Conservation (phyloP, 2,329 filamentous ascomycete species). For the Hymenoscyphus repandus region DNA sequence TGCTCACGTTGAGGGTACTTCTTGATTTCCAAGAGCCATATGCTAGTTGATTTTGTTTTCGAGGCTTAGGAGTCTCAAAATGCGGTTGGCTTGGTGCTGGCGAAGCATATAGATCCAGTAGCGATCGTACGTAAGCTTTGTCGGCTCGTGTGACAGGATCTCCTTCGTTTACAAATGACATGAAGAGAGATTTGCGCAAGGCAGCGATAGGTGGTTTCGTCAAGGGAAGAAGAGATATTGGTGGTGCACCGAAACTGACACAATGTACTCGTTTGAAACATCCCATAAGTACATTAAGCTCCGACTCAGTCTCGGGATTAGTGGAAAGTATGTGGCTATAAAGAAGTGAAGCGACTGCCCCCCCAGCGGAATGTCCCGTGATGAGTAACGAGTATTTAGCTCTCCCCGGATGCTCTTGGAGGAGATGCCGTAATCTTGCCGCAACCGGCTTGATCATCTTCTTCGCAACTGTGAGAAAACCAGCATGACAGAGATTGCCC, state of each 20-base stretch:
- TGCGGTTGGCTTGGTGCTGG: conserved; percentile 35
- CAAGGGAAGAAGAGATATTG: conserved; percentile 67
- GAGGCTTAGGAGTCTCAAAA: neutral
- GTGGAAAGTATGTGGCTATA: conserved; percentile 75
- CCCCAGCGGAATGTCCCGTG: conserved; percentile 82
- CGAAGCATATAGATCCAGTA: conserved; percentile 65
- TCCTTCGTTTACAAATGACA: conserved; percentile 79
- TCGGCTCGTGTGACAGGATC: conserved; percentile 77
- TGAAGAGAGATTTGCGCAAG: conserved; percentile 65
- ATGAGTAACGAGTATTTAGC: conserved; percentile 68
- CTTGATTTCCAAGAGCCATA: conserved; percentile 17
- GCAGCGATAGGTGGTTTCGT: conserved; percentile 46
- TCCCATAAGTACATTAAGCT: conserved; percentile 63
- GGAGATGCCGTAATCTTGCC: conserved; percentile 59
- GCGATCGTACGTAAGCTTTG: conserved; percentile 65
- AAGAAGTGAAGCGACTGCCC: conserved; percentile 73
- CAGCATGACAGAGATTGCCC: conserved; percentile 73
- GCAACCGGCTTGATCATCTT: conserved; percentile 73
- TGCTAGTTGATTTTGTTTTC: neutral
- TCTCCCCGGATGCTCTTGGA: conserved; percentile 66
- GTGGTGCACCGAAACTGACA: conserved; percentile 79
- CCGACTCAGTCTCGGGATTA: conserved; percentile 50
- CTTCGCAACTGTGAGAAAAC: conserved; percentile 70
- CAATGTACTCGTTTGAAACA: conserved; percentile 79
- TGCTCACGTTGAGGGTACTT: conserved; percentile 18